A percentile compares a stretch with the other conserved stretches of the same genome.
These are phyloP conservation scores for Cadophora sp. DNA, from an alignment of 2,329 filamentous ascomycete genomes.

Conservation along the genomic window DNA sequence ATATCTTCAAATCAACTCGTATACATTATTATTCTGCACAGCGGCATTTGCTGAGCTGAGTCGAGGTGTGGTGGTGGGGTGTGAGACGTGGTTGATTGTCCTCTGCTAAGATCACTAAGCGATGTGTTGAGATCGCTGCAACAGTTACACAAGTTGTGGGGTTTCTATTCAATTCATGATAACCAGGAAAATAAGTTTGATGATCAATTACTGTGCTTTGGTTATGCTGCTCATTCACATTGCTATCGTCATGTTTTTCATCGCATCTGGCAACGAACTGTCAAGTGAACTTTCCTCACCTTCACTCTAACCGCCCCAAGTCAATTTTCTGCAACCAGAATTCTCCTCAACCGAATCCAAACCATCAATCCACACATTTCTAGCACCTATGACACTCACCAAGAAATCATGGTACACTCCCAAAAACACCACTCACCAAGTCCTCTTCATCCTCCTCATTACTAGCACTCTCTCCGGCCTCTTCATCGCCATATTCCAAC, in stretches of 20 bases:
- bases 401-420: conserved; percentile 4
- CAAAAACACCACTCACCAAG: neutral
- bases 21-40: too few species aligned
- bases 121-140: neutral
- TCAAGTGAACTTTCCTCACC: neutral
- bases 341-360: neutral
- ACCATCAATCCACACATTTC: neutral
- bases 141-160: too few species aligned
- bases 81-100: neutral
- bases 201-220: too few species aligned
- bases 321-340: neutral
- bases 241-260: too few species aligned
- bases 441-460: neutral
- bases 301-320: neutral
- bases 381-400: neutral
- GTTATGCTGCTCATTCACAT: too few species aligned
- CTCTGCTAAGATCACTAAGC: conserved; percentile 8
- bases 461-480: neutral
- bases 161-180: too few species aligned
- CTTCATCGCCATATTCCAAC: neutral
- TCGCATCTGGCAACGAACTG: neutral
- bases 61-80: neutral
- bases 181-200: too few species aligned
- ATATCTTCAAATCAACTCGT: too few species aligned
- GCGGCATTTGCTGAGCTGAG: neutral